These are phyloP conservation scores for Lactarius akahatsu DNA, from an alignment of 768 basidiomycete genomes.

Conservation along the genomic window DNA sequence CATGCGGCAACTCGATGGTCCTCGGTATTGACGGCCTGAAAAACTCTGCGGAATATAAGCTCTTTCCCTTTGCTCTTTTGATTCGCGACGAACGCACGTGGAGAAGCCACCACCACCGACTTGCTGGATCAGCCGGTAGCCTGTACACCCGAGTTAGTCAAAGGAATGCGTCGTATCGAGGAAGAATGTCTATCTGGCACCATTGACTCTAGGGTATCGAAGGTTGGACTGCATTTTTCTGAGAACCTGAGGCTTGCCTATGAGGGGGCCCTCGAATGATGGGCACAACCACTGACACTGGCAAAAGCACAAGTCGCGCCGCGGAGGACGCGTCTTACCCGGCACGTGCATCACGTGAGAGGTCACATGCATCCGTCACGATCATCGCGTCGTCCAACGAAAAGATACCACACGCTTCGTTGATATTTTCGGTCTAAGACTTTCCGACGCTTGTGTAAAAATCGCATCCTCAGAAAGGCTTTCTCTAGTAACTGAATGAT, in stretches of 20 bases:
- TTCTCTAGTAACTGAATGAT: not conserved
- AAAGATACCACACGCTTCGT: not conserved
- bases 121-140: constrained; percentile 68
- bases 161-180: not conserved
- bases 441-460: not conserved
- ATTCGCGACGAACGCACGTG: constrained; percentile 44
- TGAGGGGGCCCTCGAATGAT: not conserved
- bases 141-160: constrained; percentile 38
- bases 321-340: not conserved
- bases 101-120: constrained; percentile 91
- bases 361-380: constrained; percentile 1
- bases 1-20: constrained; percentile 77
- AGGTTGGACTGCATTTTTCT: constrained; percentile 18
- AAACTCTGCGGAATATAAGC: constrained; percentile 56
- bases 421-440: not conserved
- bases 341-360: constrained; percentile 8
- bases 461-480: not conserved
- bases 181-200: constrained; percentile 3
- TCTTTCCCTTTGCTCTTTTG: not conserved
- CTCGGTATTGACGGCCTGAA: constrained; percentile 69
- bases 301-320: not conserved
- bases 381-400: not conserved
- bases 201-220: constrained; percentile 28
- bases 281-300: not conserved
- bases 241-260: not conserved